Base-by-base conservation (phyloP, 257 asterid genomes). In the Plantago ovata region DNA sequence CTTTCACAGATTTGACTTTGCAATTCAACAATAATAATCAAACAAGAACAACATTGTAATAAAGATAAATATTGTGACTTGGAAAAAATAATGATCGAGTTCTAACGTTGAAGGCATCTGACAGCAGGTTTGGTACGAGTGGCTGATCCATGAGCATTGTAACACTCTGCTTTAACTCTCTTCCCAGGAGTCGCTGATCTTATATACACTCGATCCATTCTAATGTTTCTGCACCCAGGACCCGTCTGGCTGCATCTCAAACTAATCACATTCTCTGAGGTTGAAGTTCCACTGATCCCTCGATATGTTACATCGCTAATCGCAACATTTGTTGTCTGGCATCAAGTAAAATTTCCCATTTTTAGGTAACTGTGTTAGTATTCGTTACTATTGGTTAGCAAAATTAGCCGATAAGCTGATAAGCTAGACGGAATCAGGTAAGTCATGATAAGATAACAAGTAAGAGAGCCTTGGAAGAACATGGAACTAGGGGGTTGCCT, bases 201-300 rank as follows among this genome's bases (percentile, higher is more conserved):
- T 15, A 84, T 72, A 42, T 81, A 77, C 41, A 84, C 84, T 38
- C 62, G 67, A 49, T 77, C 80, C 0, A 81, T 54, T 28, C 45
- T 55, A 33, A 81, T 70, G 10, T 75, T 75, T 6, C 16, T 70
- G 68, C 94, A 84, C 3, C 71, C 81, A 18, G 18, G 44, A 12
- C 60, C 55, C 0, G 55, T 65, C 24, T 71, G 59, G 69, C 86
- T 81, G 76, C 94, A 84, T 19, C 67, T 70, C 68, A 84, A 67
- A 48, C 68, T 71, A 8, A 81, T 73, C 53, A 65, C 89, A 28
- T 72, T 64, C 6, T 73, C 73, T 36, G 75, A 78, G 22, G 65
- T 16, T 16, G 89, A 79, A 24, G 94, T 84, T 56, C 89, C 89
- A n/a, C 51, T 32, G 57, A 84, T 84, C 58, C 46, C 77, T n/a